Base-by-base conservation (phyloP, 306 rosid genomes). In the Canavalia ensiformis region DNA sequence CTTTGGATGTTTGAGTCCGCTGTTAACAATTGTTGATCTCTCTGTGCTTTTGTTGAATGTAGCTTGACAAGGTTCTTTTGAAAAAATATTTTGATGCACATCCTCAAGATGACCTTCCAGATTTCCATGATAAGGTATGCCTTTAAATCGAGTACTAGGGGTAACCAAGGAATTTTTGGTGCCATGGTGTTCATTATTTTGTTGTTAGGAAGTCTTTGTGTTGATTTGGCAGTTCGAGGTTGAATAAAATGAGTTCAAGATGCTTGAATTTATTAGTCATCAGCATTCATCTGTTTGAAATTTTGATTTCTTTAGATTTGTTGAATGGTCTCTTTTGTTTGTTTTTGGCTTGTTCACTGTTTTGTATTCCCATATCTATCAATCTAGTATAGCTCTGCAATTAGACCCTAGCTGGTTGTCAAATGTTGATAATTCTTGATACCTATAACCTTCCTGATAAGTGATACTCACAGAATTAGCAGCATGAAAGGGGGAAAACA, bases 31-130 rank as follows among this genome's bases (percentile, higher is more conserved):
- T 72, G 74, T 67, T 77, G 65, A 76, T 82, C 47, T 66, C 25
- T 18, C 0, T 41, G 34, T 83, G 56, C 75, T 82, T 58, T 54
- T 82, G 29, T 47, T 77, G 74, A 68, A 72, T 88, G 82, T 78
- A 95, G 98, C 94, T 95, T 76, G 98, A 95, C 88, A 90, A 89
- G 69, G 74, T 10, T 37, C 94, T 95, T 84, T 74, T 95, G 81
- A 88, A 81, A 81, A 92, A 89, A 64, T 95, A 86, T 84, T 95
- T 95, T 75, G 60, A 81, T 31, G 65, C 77, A 8, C 95, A 91
- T 86, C 97, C 79, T 0, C 51, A 42, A 25, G 82, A 83, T 51
- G 66, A 90, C 76, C 91, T 95, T 82, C 97, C 98, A 67, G 86
- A 86, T 83, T 95, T 95, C 84, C 60, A 82, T 44, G 97, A 95